Base-by-base conservation (phyloP, 768 basidiomycete species). In the Boletus insuetus region DNA sequence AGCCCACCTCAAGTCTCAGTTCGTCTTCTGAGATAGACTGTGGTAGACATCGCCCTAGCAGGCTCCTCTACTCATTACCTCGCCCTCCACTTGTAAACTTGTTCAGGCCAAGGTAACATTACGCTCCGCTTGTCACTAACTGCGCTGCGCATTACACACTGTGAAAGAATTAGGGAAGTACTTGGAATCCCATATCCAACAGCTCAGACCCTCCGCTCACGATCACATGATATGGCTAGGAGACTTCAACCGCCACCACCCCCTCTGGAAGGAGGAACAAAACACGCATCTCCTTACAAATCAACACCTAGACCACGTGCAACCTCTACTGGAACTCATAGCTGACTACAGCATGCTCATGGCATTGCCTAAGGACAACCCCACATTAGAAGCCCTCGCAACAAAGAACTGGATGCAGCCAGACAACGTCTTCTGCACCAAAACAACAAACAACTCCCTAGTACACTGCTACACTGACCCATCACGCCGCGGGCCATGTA, bases 171-270 rank as follows among this genome's bases (percentile, higher is more conserved):
- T 32, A 45, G 17, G 43, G 8, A 22, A 52, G 12, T 38, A 45
- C 35, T 35, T 52, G 4, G 13, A 19, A 0, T 2, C 6, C 6
- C 3, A 49, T 11, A 10, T 32, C 1, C 8, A 12, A 8, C 19
- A 31, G 1, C 7, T 32, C 31, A 26, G 6, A 12, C 49, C 13
- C 7, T 17, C 39, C 1, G 40, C 19, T 22, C 19, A 50, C 1
- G 19, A 65, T 35, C 64, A 66, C 8, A 46, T 64, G 26, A 19
- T 64, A 0, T 66, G 58, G 66, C 53, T 69, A 0, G 64, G 72
- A 22, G 65, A 63, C 19, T 72, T 73, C 63, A 75, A 75, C 51
- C 39, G 63, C 1, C 71, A 75, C 48, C 72, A 74, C 49, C 64
- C 67, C 0, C 29, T 69, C 0, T 74, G 70, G 74, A 66, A 74